phyloP scores from a whole-genome alignment of 1,139 yeast species.

The Meyerozyma carpophila region DNA sequence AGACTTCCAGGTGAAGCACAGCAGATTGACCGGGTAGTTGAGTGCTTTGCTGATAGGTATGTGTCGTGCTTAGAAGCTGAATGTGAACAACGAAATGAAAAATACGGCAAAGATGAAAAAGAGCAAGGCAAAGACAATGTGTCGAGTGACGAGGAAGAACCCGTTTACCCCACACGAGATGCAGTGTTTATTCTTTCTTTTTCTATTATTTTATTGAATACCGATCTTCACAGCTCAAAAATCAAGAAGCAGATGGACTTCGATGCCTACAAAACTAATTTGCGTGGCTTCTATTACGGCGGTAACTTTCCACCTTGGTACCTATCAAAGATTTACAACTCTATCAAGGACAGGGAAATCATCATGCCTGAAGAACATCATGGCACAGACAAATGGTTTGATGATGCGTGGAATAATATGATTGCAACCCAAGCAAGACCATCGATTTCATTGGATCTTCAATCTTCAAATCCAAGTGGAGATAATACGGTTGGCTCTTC shows the following conservation, averaged over 20 bases:
- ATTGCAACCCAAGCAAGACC: constrained; percentile 44
- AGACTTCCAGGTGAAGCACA: constrained; percentile 97
- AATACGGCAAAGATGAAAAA: constrained; percentile 11
- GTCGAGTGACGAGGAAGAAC: constrained; percentile 17
- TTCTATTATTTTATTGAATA: constrained; percentile 72
- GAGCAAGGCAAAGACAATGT: constrained; percentile 10
- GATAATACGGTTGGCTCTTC: constrained; percentile 14
- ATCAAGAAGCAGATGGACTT: constrained; percentile 83
- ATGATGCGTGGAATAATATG: constrained; percentile 86
- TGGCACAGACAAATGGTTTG: constrained; percentile 84
- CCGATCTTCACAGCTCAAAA: constrained; percentile 75
- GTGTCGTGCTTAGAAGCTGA: constrained; percentile 46
- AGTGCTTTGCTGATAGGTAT: constrained; percentile 77
- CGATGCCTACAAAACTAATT: constrained; percentile 73
- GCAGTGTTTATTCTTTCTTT: constrained; percentile 69
- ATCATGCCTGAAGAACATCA: constrained; percentile 98
- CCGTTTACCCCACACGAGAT: constrained; percentile 65
- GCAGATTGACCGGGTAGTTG: constrained; percentile 89
- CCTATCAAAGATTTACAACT: constrained; percentile 69
- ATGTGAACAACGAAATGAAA: constrained; percentile 4
- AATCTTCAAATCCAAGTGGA: too few species aligned
- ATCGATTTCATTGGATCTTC: constrained; percentile 8
- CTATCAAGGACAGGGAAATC: constrained; percentile 82
- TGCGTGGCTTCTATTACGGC: constrained; percentile 73
- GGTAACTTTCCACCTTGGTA: constrained; percentile 86